phyloP scores from a whole-genome alignment of 306 rosid species.

The Prunus mira region DNA sequence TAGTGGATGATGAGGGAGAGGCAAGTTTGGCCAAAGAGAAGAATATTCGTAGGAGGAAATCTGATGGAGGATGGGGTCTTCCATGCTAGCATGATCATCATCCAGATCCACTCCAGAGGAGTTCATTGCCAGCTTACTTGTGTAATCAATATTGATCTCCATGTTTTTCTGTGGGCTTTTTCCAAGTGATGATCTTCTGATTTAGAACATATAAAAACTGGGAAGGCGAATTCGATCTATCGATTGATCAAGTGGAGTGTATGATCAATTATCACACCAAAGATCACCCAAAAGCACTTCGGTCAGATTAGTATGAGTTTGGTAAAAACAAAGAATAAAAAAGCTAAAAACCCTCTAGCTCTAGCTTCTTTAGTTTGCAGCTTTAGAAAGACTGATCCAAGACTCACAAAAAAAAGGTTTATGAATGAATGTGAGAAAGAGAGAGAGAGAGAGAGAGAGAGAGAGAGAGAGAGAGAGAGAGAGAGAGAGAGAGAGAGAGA shows the following conservation, averaged over 20 bases:
- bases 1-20: slow-evolving; percentile 17
- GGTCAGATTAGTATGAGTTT: too few relatives aligned
- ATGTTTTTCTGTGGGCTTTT: slow-evolving; percentile 19
- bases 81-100: slow-evolving; percentile 29
- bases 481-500: slow-evolving; percentile 10
- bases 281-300: too few relatives aligned
- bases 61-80: slow-evolving; percentile 38
- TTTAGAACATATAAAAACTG: background rate
- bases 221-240: background rate
- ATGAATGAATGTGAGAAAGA: background rate
- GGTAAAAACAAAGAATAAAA: too few relatives aligned
- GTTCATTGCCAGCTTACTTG: slow-evolving; percentile 33
- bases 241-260: background rate
- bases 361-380: background rate
- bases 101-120: slow-evolving; percentile 22
- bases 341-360: background rate
- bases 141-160: slow-evolving; percentile 38
- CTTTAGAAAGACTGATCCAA: background rate
- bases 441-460: slow-evolving; percentile 8
- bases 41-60: slow-evolving; percentile 15
- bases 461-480: slow-evolving; percentile 6
- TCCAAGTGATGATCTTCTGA: background rate
- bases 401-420: background rate
- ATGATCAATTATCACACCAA: background rate
- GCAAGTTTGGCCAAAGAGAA: slow-evolving; percentile 39